phyloP scores from a whole-genome alignment of 129 eudicot species.

The Smallanthus sonchifolius region DNA sequence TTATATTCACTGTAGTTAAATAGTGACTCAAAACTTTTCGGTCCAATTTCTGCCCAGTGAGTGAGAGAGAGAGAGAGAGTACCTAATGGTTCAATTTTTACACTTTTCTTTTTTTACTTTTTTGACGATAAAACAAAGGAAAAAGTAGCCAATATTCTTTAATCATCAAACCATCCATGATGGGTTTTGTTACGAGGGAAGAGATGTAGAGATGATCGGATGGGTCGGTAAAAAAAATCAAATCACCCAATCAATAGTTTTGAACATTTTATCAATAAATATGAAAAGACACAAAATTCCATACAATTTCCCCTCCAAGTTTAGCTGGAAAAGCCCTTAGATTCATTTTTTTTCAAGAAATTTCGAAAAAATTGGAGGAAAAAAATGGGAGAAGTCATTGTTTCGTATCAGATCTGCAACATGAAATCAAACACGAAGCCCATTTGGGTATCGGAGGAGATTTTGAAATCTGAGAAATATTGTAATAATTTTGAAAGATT shows the following conservation, averaged over 20 bases:
- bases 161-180: slow-evolving; percentile 18
- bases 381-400: background rate
- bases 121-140: slow-evolving; percentile 10
- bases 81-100: background rate
- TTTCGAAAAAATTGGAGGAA: background rate
- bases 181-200: no score
- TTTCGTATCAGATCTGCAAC: slow-evolving; percentile 21
- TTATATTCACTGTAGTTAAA: slow-evolving; percentile 21
- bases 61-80: background rate
- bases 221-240: no score
- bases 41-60: slow-evolving; percentile 8
- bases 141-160: slow-evolving; percentile 26
- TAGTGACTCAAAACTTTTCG: slow-evolving; percentile 8
- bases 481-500: background rate
- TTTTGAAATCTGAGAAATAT: background rate
- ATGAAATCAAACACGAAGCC: slow-evolving; percentile 3
- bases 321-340: background rate
- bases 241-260: slow-evolving; percentile 14
- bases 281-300: background rate
- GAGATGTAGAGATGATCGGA: no score
- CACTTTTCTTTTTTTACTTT: slow-evolving; percentile 9
- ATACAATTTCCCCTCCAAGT: slow-evolving; percentile 4
- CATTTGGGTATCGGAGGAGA: background rate
- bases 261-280: slow-evolving; percentile 3
- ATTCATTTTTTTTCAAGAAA: slow-evolving; percentile 14